Conservation (phyloP, 2,329 filamentous ascomycete genomes). For the Pseudocercospora fijiensis region DNA sequence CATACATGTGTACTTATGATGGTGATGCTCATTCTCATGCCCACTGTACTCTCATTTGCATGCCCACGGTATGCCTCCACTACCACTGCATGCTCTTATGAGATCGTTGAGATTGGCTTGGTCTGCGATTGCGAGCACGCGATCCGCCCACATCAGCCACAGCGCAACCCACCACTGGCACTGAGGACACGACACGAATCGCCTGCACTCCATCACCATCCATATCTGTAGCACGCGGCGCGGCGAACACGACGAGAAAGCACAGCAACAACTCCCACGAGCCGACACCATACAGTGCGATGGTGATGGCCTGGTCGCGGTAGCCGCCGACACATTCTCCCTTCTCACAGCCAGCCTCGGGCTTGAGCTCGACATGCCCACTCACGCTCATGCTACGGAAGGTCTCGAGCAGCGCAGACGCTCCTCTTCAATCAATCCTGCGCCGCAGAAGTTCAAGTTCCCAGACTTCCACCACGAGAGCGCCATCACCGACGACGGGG, state of each 20-base stretch:
- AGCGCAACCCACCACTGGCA: neutral
- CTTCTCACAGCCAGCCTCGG: neutral
- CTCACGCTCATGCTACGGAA: constrained; percentile 32
- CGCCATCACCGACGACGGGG: constrained; percentile 22
- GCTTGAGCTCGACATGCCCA: constrained; percentile 25
- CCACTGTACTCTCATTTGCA: too few relatives aligned
- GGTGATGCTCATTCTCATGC: too few relatives aligned
- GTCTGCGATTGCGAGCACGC: neutral
- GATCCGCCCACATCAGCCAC: neutral
- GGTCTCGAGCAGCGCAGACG: constrained; percentile 29
- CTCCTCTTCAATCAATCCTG: constrained; percentile 30
- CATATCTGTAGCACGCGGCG: neutral
- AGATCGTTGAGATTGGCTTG: neutral
- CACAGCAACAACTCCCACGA: neutral
- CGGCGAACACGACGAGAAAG: neutral
- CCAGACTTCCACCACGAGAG: constrained; percentile 45
- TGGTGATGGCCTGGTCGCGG: constrained; percentile 12
- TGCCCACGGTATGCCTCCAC: too few relatives aligned
- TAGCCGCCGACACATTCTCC: neutral
- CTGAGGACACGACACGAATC: neutral
- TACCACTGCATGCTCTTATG: neutral
- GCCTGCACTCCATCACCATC: neutral
- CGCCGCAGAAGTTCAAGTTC: constrained; percentile 41
- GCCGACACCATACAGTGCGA: neutral
- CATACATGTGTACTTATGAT: too few relatives aligned